Conservation (phyloP, 106 monocot genomes). For the Chionographis japonica region DNA sequence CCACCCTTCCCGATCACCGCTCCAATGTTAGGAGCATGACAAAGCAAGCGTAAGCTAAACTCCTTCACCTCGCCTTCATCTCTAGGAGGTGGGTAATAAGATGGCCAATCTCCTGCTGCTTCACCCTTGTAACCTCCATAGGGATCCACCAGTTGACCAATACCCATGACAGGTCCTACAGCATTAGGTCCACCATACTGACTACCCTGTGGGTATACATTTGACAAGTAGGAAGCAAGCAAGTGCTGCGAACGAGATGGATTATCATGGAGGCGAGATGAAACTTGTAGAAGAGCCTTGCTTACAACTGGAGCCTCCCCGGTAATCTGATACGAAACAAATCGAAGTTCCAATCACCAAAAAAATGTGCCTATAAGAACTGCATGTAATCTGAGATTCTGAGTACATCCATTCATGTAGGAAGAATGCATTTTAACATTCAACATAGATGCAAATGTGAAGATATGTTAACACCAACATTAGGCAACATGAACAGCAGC, state of each 20-base stretch:
- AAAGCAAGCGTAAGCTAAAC: conserved; percentile 71
- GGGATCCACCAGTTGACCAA: conserved; percentile 43
- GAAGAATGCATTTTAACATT: too few relatives aligned
- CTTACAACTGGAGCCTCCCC: conserved; percentile 74
- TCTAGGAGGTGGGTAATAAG: conserved; percentile 53
- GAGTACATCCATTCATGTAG: too few relatives aligned
- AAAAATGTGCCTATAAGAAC: too few relatives aligned
- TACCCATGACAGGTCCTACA: conserved; percentile 43
- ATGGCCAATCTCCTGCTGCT: conserved; percentile 58
- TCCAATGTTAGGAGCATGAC: conserved; percentile 70
- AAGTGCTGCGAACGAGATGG: conserved; percentile 85
- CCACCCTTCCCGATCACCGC: conserved; percentile 91
- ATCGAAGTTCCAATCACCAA: background rate
- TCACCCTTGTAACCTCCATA: conserved; percentile 82
- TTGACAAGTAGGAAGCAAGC: conserved; percentile 41
- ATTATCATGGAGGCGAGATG: conserved; percentile 81
- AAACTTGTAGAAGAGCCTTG: conserved; percentile 77
- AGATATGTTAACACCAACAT: too few relatives aligned
- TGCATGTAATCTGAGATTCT: too few relatives aligned
- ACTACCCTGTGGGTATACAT: conserved; percentile 24
- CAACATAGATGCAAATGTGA: too few relatives aligned
- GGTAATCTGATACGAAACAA: conserved; percentile 44
- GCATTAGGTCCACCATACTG: conserved; percentile 39
- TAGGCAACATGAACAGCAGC: too few relatives aligned
- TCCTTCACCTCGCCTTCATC: conserved; percentile 75